Conservation (phyloP, 2,329 filamentous ascomycete genomes). For the Talaromyces sp. region DNA sequence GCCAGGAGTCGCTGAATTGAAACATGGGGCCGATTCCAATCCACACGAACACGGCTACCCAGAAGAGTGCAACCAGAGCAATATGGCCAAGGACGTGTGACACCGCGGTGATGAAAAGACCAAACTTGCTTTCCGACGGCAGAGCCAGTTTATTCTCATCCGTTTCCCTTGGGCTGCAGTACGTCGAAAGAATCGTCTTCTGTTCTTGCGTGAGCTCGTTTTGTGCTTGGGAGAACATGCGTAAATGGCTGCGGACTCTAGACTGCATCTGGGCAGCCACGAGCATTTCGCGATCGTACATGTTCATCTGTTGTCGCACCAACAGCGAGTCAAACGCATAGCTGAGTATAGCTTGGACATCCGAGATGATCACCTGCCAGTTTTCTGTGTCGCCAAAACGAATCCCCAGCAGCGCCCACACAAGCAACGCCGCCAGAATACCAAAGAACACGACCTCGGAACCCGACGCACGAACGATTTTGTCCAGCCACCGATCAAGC, state of each 20-base stretch:
- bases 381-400: constrained; percentile 21
- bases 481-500: constrained; percentile 26
- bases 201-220: not conserved
- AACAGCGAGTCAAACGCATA: constrained; percentile 33
- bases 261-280: constrained; percentile 22
- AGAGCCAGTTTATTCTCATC: not conserved
- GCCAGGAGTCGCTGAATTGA: constrained; percentile 7
- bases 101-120: not conserved
- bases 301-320: constrained; percentile 31
- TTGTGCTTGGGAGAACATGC: constrained; percentile 19
- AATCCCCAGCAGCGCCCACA: constrained; percentile 30
- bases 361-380: constrained; percentile 32
- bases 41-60: constrained; percentile 10
- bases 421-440: constrained; percentile 30
- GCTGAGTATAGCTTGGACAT: constrained; percentile 32
- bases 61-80: constrained; percentile 24
- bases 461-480: constrained; percentile 26
- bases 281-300: constrained; percentile 19
- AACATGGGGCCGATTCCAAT: constrained; percentile 14
- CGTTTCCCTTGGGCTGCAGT: not conserved
- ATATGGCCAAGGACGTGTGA: not conserved
- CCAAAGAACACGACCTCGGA: constrained; percentile 28
- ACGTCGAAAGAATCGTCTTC: not conserved
- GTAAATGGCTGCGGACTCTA: constrained; percentile 21
- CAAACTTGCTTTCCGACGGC: not conserved